Base-by-base conservation (phyloP, 2,329 filamentous ascomycete genomes). In the Colletotrichum coccodes region DNA sequence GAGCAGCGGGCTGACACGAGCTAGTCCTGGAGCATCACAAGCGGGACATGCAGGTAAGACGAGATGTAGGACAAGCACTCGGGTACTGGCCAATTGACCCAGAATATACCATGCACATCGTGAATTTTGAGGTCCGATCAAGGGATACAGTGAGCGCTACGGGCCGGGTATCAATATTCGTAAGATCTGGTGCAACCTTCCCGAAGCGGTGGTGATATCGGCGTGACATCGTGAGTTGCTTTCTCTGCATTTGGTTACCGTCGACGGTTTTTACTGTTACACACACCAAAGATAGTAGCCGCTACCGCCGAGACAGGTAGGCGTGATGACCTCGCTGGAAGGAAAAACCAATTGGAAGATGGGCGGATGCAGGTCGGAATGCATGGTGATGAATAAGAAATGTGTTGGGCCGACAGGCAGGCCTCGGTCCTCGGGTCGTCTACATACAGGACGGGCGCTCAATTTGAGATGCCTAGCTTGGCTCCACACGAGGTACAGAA, bases 11-110 rank as follows among this genome's bases (percentile, higher is more conserved):
- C n/a, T 30, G 42, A 34, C 36, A 30, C 6, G 16, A 23, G 18
- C 53, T 50, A 62, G 44, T 3, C 46, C 36, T 9, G 52, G 47
- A 57, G 46, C 26, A 44, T 52, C 21, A 12, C 12, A 32, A 28
- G 18, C 38, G 60, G 21, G 32, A n/a, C 38, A 58, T 68, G 64
- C 52, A 58, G 34, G 64, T 64, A 50, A 64, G 64, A 68, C 52
- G 58, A 18, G 18, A 16, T 11, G 60, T 53, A 16, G 44, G 34
- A 53, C 52, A 52, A 26, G 49, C 23, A 28, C 4, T 57, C 44
- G 52, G n/a, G 23, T 40, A 12, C 32, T 38, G 30, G 38, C 64
- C 60, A 68, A 68, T 68, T 23, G 36, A 21, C 56, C 44, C 12
- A 28, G 52, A 49, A 63, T 44, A 68, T 46, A 58, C 50, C 60